Conservation (phyloP, 1,284 basidiomycete species). For the Cutaneotrichosporon dermatis region DNA sequence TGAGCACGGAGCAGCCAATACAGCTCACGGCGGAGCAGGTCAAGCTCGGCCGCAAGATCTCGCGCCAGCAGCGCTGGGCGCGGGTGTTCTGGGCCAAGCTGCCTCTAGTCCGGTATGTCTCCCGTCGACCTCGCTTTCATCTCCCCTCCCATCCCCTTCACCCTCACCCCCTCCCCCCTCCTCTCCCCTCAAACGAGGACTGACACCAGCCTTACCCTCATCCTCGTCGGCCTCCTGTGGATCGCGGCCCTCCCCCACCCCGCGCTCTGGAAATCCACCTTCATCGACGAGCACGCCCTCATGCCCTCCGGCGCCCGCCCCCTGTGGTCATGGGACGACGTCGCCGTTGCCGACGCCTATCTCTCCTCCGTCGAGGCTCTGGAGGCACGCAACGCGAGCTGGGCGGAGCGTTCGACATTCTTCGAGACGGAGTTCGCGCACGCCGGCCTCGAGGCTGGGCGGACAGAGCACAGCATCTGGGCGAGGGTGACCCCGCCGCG, state of each 20-base stretch:
- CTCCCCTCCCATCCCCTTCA: too few relatives aligned
- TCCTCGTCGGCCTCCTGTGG: constrained; percentile 67
- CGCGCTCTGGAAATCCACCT: constrained; percentile 63
- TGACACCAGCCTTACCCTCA: constrained; percentile 46
- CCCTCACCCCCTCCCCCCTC: too few relatives aligned
- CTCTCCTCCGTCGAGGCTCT: constrained; percentile 64
- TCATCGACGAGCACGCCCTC: constrained; percentile 89
- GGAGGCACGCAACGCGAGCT: constrained; percentile 61
- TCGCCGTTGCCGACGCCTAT: constrained; percentile 73
- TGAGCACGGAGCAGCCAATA: not conserved
- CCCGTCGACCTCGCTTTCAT: not conserved
- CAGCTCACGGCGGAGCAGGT: constrained; percentile 11
- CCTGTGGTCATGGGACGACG: constrained; percentile 83
- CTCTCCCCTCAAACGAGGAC: not conserved
- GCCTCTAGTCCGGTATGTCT: constrained; percentile 6
- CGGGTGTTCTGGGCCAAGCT: constrained; percentile 4
- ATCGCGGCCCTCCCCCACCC: constrained; percentile 65
- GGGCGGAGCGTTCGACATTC: constrained; percentile 53
- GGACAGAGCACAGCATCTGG: constrained; percentile 58
- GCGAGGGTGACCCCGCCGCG: constrained; percentile 77
- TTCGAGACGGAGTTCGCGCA: constrained; percentile 21
- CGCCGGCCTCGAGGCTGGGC: constrained; percentile 25
- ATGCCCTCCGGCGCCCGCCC: constrained; percentile 84
- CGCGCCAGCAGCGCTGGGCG: constrained; percentile 6
- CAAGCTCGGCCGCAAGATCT: constrained; percentile 7